Evolutionary conservation across 129 eudicot species (phyloP).

Genomic region (Oenanthe sinensis): DNA sequence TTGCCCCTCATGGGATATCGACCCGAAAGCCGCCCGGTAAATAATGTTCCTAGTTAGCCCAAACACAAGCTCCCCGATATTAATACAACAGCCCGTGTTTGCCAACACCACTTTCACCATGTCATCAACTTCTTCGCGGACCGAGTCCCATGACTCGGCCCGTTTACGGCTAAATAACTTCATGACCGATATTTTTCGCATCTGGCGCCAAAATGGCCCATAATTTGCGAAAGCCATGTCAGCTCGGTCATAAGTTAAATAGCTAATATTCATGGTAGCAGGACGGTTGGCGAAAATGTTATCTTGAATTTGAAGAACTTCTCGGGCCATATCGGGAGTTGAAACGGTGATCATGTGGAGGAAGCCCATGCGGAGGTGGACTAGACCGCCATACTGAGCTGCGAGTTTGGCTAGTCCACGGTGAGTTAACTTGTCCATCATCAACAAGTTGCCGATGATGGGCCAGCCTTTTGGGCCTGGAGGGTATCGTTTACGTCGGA

Average conservation of each 20-base stretch:
- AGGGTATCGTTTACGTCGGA: conserved; percentile 45
- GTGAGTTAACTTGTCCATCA: conserved; percentile 78
- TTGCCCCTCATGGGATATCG: conserved; percentile 53
- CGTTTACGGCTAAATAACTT: conserved; percentile 75
- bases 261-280: conserved; percentile 68
- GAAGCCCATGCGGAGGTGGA: conserved; percentile 70
- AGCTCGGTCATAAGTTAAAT: conserved; percentile 70
- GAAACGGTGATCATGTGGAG: conserved; percentile 62
- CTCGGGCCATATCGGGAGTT: conserved; percentile 57
- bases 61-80: conserved; percentile 71
- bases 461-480: conserved; percentile 90
- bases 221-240: conserved; percentile 98
- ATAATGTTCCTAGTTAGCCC: conserved; percentile 63
- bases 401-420: conserved; percentile 65
- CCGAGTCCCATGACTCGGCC: conserved; percentile 94
- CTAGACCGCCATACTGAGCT: conserved; percentile 57
- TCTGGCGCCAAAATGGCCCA: conserved; percentile 97
- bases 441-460: conserved; percentile 75
- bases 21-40: conserved; percentile 86
- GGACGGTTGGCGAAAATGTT: conserved; percentile 79
- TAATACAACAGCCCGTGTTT: conserved; percentile 41
- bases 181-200: conserved; percentile 88
- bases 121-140: conserved; percentile 60
- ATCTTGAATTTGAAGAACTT: conserved; percentile 81
- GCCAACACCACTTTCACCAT: conserved; percentile 41